Evolutionary conservation across 805 yeast species (phyloP), one percentile per base, ranked within the genome.

Genomic region (Myxozyma udenii): DNA sequence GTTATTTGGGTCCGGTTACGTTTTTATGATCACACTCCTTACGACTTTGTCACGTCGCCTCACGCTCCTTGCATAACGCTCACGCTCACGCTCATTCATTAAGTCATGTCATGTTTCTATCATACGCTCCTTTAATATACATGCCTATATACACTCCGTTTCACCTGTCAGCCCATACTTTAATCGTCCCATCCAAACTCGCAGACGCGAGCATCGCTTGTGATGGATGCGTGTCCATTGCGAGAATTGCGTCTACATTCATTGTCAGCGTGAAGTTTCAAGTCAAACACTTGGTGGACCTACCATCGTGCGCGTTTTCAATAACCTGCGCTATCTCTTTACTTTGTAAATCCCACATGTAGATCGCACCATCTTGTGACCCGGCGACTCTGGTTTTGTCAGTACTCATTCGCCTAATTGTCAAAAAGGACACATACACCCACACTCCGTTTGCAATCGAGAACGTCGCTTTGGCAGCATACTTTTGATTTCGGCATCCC

Each of bases 281-380:
- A n/a, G n/a, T n/a, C n/a, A n/a, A n/a, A n/a, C n/a, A n/a, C n/a
- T n/a, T n/a, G n/a, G n/a, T 21, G 23, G 16, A 4, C 37, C 12
- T 45, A 22, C 56, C 68, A 4, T 37, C 48, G 48, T 61, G 64
- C 9, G 53, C 61, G 14, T 28, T 28, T 49, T 61, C 28, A 57
- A 66, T 49, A 11, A 64, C 66, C 41, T 58, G 66, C 3, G 74
- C 70, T 2, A 83, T 66, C 14, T 75, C 69, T 60, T 81, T 83
- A 3, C 79, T 64, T 54, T 84, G 88, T 4, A 85, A 71, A 61
- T 84, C 81, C 91, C 90, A 85, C 11, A 85, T 66, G 12, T 79
- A 62, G 0, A 84, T 64, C 0, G 77, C 73, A 1, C 79, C 78
- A 11, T 60, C 52, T 41, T 84, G 87, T 38, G 83, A 75, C 0